phyloP scores from a whole-genome alignment of 1,139 yeast genomes.

The Blastobotrys indianensis region DNA sequence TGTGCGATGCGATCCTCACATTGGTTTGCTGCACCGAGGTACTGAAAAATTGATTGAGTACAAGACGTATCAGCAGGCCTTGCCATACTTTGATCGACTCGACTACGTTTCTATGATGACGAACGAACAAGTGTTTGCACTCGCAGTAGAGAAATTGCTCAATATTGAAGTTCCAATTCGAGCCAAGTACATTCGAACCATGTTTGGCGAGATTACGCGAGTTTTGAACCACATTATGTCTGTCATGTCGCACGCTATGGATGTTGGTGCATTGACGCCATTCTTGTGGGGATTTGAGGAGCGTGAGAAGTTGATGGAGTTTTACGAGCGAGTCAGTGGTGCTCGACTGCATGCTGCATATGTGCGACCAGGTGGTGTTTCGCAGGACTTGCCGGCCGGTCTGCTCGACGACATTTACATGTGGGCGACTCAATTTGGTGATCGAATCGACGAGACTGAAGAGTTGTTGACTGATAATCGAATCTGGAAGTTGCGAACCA shows the following conservation, averaged over 20 bases:
- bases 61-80: constrained; percentile 78
- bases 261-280: constrained; percentile 91
- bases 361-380: constrained; percentile 88
- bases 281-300: constrained; percentile 95
- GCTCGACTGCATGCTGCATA: constrained; percentile 87
- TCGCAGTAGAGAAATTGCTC: constrained; percentile 80
- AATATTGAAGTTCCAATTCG: constrained; percentile 82
- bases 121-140: constrained; percentile 78
- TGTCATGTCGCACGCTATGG: constrained; percentile 85
- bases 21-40: constrained; percentile 82
- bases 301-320: constrained; percentile 89
- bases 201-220: constrained; percentile 86
- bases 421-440: constrained; percentile 97
- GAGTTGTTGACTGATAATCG: constrained; percentile 86
- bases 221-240: constrained; percentile 83
- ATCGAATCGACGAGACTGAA: constrained; percentile 85
- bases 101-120: constrained; percentile 93
- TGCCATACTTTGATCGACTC: constrained; percentile 83
- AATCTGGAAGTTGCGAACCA: constrained; percentile 87
- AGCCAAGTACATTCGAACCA: constrained; percentile 76
- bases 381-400: constrained; percentile 84
- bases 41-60: constrained; percentile 83
- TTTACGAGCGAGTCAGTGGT: constrained; percentile 86
- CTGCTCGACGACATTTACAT: constrained; percentile 83
- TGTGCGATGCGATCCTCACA: constrained; percentile 82